These are phyloP conservation scores for Iris macrosiphon DNA, from an alignment of 106 monocot species.

Conservation along the genomic window DNA sequence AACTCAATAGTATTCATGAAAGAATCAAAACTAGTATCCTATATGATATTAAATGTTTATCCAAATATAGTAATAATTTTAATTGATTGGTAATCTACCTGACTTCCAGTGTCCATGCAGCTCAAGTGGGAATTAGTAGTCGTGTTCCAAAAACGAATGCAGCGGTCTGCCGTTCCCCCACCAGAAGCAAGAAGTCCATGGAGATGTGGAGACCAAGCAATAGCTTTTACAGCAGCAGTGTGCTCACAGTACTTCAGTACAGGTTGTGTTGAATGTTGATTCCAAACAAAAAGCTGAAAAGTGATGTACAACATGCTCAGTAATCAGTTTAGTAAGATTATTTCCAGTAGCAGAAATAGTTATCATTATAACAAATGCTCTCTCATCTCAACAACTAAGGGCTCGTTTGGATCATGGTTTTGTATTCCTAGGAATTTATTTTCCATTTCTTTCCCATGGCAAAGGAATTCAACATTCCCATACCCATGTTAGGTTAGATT, in stretches of 20 bases:
- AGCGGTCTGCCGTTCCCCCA: slow-evolving; percentile 97
- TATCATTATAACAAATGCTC: too few relatives aligned
- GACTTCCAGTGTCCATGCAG: slow-evolving; percentile 93
- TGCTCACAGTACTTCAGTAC: slow-evolving; percentile 90
- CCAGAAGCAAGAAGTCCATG: slow-evolving; percentile 97
- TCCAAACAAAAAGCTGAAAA: slow-evolving; percentile 95
- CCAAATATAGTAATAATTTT: neutral
- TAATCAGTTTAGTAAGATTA: neutral
- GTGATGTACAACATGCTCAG: neutral
- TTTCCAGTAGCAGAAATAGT: neutral
- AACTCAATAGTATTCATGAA: too few relatives aligned
- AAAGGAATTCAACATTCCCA: too few relatives aligned
- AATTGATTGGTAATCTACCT: slow-evolving; percentile 41
- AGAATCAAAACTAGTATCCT: neutral
- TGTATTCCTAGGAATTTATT: too few relatives aligned
- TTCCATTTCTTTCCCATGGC: too few relatives aligned
- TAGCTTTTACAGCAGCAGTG: slow-evolving; percentile 98
- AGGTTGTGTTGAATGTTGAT: slow-evolving; percentile 79
- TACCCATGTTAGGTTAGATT: too few relatives aligned
- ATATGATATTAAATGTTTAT: neutral
- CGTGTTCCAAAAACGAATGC: slow-evolving; percentile 97
- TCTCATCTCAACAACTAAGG: too few relatives aligned
- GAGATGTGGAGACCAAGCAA: slow-evolving; percentile 97
- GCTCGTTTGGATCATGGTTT: too few relatives aligned
- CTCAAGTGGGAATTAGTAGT: slow-evolving; percentile 79